phyloP scores from a whole-genome alignment of 1,139 yeast genomes.

The Schwanniomyces etchellsii region DNA sequence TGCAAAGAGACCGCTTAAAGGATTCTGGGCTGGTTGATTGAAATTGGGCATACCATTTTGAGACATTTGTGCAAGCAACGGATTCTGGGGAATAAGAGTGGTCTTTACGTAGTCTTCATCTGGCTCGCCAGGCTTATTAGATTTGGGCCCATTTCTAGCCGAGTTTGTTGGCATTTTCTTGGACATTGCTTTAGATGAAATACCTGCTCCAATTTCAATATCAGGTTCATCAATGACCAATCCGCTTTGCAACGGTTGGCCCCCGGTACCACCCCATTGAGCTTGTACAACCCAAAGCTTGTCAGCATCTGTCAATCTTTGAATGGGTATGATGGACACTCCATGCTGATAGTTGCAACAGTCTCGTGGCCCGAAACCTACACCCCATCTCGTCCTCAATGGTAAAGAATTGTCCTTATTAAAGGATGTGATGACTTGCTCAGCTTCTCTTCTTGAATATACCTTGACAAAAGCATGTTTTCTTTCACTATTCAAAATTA shows the following conservation, averaged over 20 bases:
- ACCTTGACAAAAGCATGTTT: conserved; percentile 96
- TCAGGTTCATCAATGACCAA: conserved; percentile 94
- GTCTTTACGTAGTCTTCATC: conserved; percentile 43
- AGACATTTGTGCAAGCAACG: conserved; percentile 11
- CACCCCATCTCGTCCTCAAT: conserved; percentile 94
- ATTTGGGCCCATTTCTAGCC: conserved; percentile 80
- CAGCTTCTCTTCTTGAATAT: conserved; percentile 94
- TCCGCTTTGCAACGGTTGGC: conserved; percentile 75
- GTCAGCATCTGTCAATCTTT: conserved; percentile 90
- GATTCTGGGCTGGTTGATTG: conserved; percentile 39
- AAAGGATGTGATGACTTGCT: conserved; percentile 58
- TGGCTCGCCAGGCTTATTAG: conserved; percentile 61
- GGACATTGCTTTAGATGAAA: conserved; percentile 87
- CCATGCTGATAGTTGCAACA: conserved; percentile 95
- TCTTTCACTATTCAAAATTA: conserved; percentile 79
- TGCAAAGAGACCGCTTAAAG: conserved; percentile 46
- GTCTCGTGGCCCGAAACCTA: conserved; percentile 97
- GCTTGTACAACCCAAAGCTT: conserved; percentile 83
- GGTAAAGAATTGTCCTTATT: conserved; percentile 45
- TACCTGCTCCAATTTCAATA: conserved; percentile 92
- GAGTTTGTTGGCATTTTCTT: conserved; percentile 84
- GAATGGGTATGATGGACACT: conserved; percentile 77
- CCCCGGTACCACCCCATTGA: conserved; percentile 98
- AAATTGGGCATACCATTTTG: conserved; percentile 31
- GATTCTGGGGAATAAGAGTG: conserved; percentile 21